A percentile compares a stretch with the other conserved stretches of the same genome.
These are phyloP conservation scores for Candida sojae DNA, from an alignment of 1,139 yeast genomes.

Conservation along the genomic window DNA sequence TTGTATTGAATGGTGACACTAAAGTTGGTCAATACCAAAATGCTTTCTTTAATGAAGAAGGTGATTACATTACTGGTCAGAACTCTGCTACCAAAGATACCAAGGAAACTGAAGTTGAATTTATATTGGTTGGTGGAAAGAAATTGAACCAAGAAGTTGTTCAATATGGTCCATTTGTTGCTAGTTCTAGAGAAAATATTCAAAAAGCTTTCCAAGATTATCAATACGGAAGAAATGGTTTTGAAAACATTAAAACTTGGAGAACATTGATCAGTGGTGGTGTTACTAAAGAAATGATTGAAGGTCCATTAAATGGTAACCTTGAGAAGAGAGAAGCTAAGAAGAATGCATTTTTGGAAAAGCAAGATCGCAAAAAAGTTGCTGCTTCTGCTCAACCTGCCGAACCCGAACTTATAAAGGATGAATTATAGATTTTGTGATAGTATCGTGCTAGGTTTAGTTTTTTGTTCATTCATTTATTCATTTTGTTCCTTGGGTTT, in stretches of 20 bases:
- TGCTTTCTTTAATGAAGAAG: slow-evolving; percentile 68
- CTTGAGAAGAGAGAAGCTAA: slow-evolving; percentile 33
- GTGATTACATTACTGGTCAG: slow-evolving; percentile 54
- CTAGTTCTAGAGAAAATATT: slow-evolving; percentile 61
- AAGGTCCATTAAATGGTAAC: slow-evolving; percentile 40
- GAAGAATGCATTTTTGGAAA: slow-evolving; percentile 26
- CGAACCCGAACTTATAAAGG: slow-evolving; percentile 14
- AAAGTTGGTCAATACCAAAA: slow-evolving; percentile 50
- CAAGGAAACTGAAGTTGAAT: slow-evolving; percentile 40
- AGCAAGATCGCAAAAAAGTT: slow-evolving; percentile 10
- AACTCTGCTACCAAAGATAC: slow-evolving; percentile 38
- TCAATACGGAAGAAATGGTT: slow-evolving; percentile 68
- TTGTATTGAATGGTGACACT: slow-evolving; percentile 46
- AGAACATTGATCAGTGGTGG: slow-evolving; percentile 65
- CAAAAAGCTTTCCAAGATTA: slow-evolving; percentile 71
- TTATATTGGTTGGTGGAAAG: slow-evolving; percentile 77
- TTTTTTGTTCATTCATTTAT: background rate
- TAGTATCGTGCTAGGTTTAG: background rate
- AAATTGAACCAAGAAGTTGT: slow-evolving; percentile 74
- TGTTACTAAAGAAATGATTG: slow-evolving; percentile 49
- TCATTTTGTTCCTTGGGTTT: background rate
- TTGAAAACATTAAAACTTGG: slow-evolving; percentile 73
- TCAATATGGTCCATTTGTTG: slow-evolving; percentile 91
- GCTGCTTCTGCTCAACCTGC: slow-evolving; percentile 11
- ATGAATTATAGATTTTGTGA: slow-evolving; percentile 17